Conservation (phyloP, 352 stramenopile species). For the Plasmopara viticola region DNA sequence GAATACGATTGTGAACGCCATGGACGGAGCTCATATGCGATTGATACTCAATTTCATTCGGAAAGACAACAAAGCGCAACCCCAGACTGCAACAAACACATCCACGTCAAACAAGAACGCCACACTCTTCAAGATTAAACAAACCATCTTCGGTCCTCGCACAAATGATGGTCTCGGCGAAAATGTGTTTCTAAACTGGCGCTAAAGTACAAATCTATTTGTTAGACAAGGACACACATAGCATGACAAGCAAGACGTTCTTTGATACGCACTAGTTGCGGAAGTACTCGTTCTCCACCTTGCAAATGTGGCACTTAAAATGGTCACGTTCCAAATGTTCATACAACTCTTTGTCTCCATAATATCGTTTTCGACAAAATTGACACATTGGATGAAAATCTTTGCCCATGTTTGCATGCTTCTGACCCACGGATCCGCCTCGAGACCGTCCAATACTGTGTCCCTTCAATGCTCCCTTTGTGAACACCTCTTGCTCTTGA, state of each 20-base stretch:
- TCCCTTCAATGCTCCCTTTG: conserved; percentile 55
- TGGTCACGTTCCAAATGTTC: conserved; percentile 85
- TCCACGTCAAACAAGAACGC: conserved; percentile 3
- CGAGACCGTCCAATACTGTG: conserved; percentile 55
- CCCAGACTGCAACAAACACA: conserved; percentile 38
- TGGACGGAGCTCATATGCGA: conserved; percentile 79
- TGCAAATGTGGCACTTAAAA: conserved; percentile 89
- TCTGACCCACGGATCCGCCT: conserved; percentile 27
- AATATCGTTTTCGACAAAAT: conserved; percentile 85
- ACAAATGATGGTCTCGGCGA: conserved; percentile 73
- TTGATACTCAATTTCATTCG: conserved; percentile 83
- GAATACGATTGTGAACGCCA: conserved; percentile 59
- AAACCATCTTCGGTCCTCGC: conserved; percentile 77
- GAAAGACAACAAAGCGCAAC: conserved; percentile 84
- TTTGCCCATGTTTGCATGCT: conserved; percentile 52
- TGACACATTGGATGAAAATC: conserved; percentile 86
- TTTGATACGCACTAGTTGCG: conserved; percentile 74
- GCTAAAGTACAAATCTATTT: conserved; percentile 23
- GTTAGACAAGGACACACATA: conserved; percentile 4
- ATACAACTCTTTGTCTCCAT: conserved; percentile 80
- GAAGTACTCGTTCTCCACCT: conserved; percentile 83
- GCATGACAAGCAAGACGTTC: neutral
- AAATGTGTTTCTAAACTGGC: conserved; percentile 82
- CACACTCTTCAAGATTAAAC: conserved; percentile 2
- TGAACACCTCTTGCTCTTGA: conserved; percentile 76